Base-by-base conservation (phyloP, 179 eudicot species). In the Silene vulgaris region DNA sequence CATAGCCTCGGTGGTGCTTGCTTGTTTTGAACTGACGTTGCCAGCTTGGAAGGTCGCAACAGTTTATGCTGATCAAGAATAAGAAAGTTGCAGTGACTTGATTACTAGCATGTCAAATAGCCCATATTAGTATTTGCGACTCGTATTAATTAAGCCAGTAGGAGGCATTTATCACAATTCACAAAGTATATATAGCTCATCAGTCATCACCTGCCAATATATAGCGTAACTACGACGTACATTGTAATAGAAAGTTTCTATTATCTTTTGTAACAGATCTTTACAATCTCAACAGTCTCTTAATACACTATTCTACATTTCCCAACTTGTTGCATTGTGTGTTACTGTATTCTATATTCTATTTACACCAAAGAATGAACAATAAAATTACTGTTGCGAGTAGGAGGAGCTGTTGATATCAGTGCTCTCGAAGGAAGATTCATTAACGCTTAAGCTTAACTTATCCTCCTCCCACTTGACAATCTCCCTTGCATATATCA, bases 381-480 rank as follows among this genome's bases (percentile, higher is more conserved):
- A 66, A 66, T 20, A 11, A 63, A 13, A 28, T 26, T 64, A 57
- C 28, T 1, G 14, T 19, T 29, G 32, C 13, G 65, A 59, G 20
- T 73, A 73, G 19, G 65, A 79, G 3, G 77, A 75, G 72, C 77
- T 80, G 20, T 71, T 73, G 1, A 73, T 21, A 5, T 85, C 86
- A 1, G 80, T 78, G 64, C 79, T 85, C 75, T 83, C 88, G 1
- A 77, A 69, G 13, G 82, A 85, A 16, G 75, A 63, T 23, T 79
- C 84, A 30, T 71, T 68, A 8, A 84, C 48, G 81, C 74, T 74
- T 73, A 30, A 71, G 72, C 64, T 74, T 59, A 37, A 48, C 77
- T 81, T 87, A 73, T 85, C 90, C 48, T 85, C 86, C 64, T 90
- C 90, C 95, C 95, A 90, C 74, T 69, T 90, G 43, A 88, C 77